Evolutionary conservation across 495 filamentous ascomycete genomes (phyloP).

Genomic region (Cercophora sp.): DNA sequence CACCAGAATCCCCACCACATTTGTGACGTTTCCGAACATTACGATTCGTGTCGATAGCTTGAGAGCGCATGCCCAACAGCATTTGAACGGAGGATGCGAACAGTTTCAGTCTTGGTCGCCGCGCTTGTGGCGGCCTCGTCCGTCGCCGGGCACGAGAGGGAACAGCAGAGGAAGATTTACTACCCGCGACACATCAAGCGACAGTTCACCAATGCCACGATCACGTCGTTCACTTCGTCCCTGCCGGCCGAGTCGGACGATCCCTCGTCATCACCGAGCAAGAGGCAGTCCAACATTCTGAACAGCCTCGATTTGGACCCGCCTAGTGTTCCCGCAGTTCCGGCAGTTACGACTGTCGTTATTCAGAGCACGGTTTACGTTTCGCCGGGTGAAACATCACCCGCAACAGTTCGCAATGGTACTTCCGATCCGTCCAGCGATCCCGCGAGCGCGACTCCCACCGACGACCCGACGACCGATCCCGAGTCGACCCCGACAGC

Average conservation of each 20-base stretch:
- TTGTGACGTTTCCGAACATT: not conserved
- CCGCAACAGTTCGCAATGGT: not conserved
- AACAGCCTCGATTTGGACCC: not conserved
- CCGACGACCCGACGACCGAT: not conserved
- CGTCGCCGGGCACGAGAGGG: conserved; percentile 39
- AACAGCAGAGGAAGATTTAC: conserved; percentile 53
- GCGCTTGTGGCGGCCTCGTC: conserved; percentile 50
- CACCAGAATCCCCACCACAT: conserved; percentile 4
- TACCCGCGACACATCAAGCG: conserved; percentile 60
- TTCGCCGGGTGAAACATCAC: not conserved
- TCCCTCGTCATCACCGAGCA: not conserved
- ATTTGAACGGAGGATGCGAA: conserved; percentile 39
- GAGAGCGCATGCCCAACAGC: conserved; percentile 18
- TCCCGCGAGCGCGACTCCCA: not conserved
- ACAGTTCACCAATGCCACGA: conserved; percentile 46
- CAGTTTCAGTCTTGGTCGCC: conserved; percentile 47
- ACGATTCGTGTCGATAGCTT: not conserved
- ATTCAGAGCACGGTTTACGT: conserved; percentile 3
- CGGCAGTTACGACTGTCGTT: not conserved
- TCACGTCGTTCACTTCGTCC: conserved; percentile 29
- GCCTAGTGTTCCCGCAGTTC: not conserved
- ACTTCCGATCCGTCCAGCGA: not conserved
- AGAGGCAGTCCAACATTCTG: not conserved
- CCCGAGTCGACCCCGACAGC: not conserved
- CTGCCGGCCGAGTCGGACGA: conserved; percentile 3